Percentiles rank a stretch among this genome's conserved stretches.
phyloP scores from a whole-genome alignment of 2,329 filamentous ascomycete species.

The Orbilia quercus region DNA sequence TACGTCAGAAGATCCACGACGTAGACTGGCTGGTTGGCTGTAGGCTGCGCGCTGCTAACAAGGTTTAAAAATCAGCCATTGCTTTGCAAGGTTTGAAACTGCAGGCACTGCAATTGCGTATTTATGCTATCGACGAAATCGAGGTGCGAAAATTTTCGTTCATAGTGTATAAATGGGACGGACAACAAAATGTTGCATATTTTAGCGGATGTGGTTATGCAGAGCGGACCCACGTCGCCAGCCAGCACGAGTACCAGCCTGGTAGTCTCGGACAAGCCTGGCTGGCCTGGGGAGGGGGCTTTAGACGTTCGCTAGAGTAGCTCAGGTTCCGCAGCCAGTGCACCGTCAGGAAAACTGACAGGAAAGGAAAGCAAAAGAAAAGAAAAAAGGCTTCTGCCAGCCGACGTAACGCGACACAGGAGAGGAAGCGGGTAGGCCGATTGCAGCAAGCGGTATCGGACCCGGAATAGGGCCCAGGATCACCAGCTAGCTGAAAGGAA shows the following conservation, averaged over 20 bases:
- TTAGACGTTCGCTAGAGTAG: neutral
- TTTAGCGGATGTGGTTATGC: constrained; percentile 56
- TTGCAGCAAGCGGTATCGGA: constrained; percentile 53
- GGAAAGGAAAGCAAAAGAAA: no score
- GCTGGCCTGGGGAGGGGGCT: no score
- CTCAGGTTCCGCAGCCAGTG: constrained; percentile 3
- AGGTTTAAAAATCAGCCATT: constrained; percentile 54
- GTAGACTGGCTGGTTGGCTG: no score
- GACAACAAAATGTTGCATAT: constrained; percentile 57
- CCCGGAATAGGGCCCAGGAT: no score
- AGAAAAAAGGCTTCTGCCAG: constrained; percentile 23
- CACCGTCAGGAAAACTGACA: neutral
- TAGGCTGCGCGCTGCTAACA: constrained; percentile 39
- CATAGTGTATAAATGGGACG: constrained; percentile 53
- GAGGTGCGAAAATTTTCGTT: constrained; percentile 55
- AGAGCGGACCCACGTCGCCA: constrained; percentile 46
- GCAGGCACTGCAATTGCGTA: constrained; percentile 55
- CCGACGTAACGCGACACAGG: constrained; percentile 46
- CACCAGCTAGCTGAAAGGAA: no score
- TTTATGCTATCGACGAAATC: constrained; percentile 42
- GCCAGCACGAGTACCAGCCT: no score
- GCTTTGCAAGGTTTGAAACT: constrained; percentile 44
- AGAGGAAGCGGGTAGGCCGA: constrained; percentile 13
- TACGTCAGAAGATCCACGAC: constrained; percentile 52
- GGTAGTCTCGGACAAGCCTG: no score